These are phyloP conservation scores for Samsoniella hepiali DNA, from an alignment of 2,329 filamentous ascomycete genomes.

Conservation along the genomic window DNA sequence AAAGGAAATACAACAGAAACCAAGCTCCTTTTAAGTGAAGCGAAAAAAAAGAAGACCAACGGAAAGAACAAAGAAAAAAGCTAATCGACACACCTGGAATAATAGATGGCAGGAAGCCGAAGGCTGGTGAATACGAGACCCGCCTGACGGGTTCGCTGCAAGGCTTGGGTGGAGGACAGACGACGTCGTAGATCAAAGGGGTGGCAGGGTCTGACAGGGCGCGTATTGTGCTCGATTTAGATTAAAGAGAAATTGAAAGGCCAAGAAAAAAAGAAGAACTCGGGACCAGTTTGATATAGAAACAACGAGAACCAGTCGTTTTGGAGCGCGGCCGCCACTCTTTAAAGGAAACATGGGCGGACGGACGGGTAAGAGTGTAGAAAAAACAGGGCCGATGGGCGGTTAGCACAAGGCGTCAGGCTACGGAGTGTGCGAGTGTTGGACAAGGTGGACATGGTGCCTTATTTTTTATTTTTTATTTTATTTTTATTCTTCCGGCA, in stretches of 20 bases:
- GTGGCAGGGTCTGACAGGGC: neutral
- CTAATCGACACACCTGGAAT: conserved; percentile 8
- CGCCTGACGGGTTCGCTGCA: neutral
- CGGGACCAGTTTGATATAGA: conserved; percentile 1
- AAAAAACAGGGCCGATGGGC: conserved; percentile 12
- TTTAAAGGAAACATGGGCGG: neutral
- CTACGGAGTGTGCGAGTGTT: neutral
- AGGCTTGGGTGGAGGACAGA: conserved; percentile 11
- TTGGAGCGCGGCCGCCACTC: neutral
- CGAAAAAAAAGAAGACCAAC: neutral
- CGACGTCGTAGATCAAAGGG: neutral
- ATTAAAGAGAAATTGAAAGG: neutral
- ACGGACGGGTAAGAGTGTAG: neutral
- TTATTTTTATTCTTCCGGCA: neutral
- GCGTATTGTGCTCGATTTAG: neutral
- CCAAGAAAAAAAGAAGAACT: neutral
- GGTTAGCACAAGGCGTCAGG: conserved; percentile 9
- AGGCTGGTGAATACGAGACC: conserved; percentile 19
- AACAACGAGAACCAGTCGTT: conserved; percentile 11
- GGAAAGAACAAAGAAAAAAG: neutral
- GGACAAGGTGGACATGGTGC: neutral
- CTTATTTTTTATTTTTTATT: neutral
- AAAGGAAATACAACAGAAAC: neutral
- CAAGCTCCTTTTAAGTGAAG: neutral
- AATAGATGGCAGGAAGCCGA: conserved; percentile 12